These are phyloP conservation scores for Pestalotiopsis sp. DNA, from an alignment of 2,329 filamentous ascomycete species.

Conservation along the genomic window DNA sequence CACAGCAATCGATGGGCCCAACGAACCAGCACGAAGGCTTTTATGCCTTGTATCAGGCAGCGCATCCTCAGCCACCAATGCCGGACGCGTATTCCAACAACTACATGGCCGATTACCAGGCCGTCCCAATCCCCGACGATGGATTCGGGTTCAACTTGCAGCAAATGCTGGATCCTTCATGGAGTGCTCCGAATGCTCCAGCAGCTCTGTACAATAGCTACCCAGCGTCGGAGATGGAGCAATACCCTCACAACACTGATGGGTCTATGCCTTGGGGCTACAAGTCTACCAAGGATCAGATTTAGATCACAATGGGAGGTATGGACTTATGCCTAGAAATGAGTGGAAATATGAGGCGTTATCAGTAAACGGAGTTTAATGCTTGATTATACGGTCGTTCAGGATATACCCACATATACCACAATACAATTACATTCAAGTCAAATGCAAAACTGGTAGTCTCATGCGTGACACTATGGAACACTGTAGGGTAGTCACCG, in stretches of 20 bases:
- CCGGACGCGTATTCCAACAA: not conserved
- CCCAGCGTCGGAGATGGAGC: conserved; percentile 1
- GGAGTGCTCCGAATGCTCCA: conserved; percentile 12
- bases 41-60: conserved; percentile 14
- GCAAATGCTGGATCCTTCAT: conserved; percentile 14
- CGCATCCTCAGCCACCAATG: conserved; percentile 4
- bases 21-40: conserved; percentile 11
- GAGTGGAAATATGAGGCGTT: not conserved
- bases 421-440: not conserved
- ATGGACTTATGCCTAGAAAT: not conserved
- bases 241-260: conserved; percentile 3
- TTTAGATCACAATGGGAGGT: no score
- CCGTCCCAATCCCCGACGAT: conserved; percentile 12
- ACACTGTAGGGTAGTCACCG: no score
- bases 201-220: conserved; percentile 12
- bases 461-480: no score
- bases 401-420: not conserved
- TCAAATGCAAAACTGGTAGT: no score
- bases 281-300: not conserved
- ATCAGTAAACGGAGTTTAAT: not conserved
- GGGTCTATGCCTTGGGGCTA: not conserved
- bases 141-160: conserved; percentile 16
- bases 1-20: not conserved
- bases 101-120: conserved; percentile 11
- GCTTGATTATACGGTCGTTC: not conserved